Conservation (phyloP, 2,329 filamentous ascomycete species). For the Colletotrichum paranaense region DNA sequence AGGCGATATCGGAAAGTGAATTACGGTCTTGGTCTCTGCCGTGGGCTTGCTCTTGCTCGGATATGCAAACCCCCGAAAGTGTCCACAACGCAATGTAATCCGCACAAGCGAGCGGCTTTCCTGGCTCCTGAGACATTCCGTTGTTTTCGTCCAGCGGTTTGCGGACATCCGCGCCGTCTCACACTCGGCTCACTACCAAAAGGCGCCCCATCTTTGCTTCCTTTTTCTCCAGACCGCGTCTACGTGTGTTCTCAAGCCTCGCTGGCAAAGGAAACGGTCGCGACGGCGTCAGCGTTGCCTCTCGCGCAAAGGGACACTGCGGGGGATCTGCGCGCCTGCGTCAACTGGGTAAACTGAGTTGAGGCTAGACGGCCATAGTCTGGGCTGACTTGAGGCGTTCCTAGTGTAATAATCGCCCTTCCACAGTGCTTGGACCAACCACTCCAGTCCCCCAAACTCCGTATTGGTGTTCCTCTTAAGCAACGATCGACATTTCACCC, state of each 20-base stretch:
- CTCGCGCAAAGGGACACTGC: constrained; percentile 17
- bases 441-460: neutral
- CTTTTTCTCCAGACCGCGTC: neutral
- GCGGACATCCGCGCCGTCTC: neutral
- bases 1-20: constrained; percentile 20
- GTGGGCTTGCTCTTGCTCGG: neutral
- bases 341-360: constrained; percentile 23
- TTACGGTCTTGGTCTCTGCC: constrained; percentile 6
- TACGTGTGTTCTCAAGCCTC: neutral
- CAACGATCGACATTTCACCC: constrained; percentile 2
- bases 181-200: neutral
- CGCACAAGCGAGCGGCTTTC: neutral
- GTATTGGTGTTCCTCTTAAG: neutral
- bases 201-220: neutral
- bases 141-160: constrained; percentile 16
- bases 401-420: constrained; percentile 17
- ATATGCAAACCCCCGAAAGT: no score
- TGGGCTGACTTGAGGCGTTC: constrained; percentile 12
- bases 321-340: constrained; percentile 26
- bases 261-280: constrained; percentile 7
- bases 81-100: neutral
- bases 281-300: neutral
- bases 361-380: constrained; percentile 27
- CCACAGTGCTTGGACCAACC: constrained; percentile 6
- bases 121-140: neutral